Evolutionary conservation across 306 rosid species (phyloP), one percentile per base, ranked within the genome.

Genomic region (Lotus japonicus): DNA sequence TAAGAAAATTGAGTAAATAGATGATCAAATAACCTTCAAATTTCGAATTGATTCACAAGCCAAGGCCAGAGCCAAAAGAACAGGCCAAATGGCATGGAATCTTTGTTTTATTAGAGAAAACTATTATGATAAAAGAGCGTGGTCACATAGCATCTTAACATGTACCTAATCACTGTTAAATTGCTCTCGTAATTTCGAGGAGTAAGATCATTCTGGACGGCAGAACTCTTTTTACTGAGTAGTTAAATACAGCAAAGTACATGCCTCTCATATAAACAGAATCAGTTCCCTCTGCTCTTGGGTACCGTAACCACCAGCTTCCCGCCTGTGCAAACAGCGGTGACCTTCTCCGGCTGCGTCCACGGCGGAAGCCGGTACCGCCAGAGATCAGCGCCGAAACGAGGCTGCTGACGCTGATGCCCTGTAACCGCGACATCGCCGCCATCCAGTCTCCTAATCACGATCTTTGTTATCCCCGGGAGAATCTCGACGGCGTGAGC

Each of bases 261-360:
- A 57, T 35, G 33, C 49, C 15, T 49, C 51, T 52, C 3, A 31
- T 44, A 9, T 64, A 41, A 52, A n/a, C 2, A 6, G 39, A 49
- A 51, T 76, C 62, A 76, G 48, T 76, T 73, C 55, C 28, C 72
- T 36, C 68, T 43, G 44, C 45, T 62, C 46, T 83, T 86, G 0
- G 91, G 91, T 57, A 86, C 88, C n/a, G 81, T 86, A 43, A 86
- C 88, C 14, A 81, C 77, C 59, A 86, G 63, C 62, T 83, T 77
- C 9, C 79, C 82, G 1, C 81, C 84, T 35, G 33, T 33, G 45
- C 71, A 83, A 3, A 63, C 73, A 1, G 91, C 86, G 19, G 57
- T 69, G 2, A 84, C 81, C 82, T 70, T 60, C 81, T 81, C 77
- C n/a, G 83, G 91, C 62, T 68, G 66, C 4, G 84, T 76, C 41